Percentiles rank a stretch among this genome's conserved stretches.
These are phyloP conservation scores for Penicillium sp. DNA, from an alignment of 2,329 filamentous ascomycete species.

Conservation along the genomic window DNA sequence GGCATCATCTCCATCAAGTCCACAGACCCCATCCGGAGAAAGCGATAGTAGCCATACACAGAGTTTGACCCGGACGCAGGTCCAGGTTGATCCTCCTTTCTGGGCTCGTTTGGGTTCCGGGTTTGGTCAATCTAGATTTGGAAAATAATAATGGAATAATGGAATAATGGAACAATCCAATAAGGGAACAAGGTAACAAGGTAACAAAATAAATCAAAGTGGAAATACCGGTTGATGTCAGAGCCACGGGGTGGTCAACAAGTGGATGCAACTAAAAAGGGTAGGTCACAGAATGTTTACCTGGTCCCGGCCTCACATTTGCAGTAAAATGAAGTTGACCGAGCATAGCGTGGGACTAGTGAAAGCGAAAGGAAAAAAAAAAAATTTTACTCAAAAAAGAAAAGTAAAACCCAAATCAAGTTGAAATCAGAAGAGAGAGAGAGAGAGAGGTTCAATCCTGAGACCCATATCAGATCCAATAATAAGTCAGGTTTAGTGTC, in stretches of 20 bases:
- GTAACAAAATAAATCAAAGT: constrained; percentile 9
- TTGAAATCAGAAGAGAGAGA: neutral
- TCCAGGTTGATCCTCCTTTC: constrained; percentile 42
- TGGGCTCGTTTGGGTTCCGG: constrained; percentile 34
- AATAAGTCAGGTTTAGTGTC: constrained; percentile 29
- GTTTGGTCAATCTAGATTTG: constrained; percentile 29
- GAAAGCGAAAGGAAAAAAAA: constrained; percentile 1
- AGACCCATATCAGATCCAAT: constrained; percentile 40
- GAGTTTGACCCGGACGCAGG: constrained; percentile 41
- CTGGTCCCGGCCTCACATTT: constrained; percentile 15
- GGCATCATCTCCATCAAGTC: constrained; percentile 34
- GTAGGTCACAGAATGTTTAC: constrained; percentile 29
- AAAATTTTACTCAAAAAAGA: neutral
- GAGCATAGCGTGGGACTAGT: constrained; percentile 9
- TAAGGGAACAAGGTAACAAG: neutral
- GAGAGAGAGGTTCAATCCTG: neutral
- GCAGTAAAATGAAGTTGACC: constrained; percentile 9
- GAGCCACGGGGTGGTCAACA: constrained; percentile 28
- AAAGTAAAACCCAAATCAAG: constrained; percentile 4
- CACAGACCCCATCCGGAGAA: constrained; percentile 32
- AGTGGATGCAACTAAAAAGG: constrained; percentile 34
- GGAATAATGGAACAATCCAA: constrained; percentile 4
- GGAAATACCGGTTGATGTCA: constrained; percentile 39
- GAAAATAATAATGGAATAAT: constrained; percentile 6
- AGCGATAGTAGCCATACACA: constrained; percentile 27